These are phyloP conservation scores for Camellia lanceoleosa DNA, from an alignment of 148 eudicot genomes.

Conservation along the genomic window DNA sequence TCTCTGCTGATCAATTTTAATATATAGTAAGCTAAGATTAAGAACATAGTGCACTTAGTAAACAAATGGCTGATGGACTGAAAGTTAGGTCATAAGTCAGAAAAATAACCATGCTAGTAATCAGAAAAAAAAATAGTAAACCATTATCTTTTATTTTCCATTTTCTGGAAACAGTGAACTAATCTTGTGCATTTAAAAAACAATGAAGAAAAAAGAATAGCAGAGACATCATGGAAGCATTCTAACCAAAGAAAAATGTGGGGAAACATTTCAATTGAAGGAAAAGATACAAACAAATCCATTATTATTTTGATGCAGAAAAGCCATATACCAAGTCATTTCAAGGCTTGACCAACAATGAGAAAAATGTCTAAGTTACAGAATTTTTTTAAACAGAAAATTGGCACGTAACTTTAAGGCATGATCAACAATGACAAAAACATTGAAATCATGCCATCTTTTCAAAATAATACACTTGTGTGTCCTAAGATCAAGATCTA, in stretches of 20 bases:
- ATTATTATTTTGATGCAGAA: background rate
- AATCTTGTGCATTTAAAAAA: background rate
- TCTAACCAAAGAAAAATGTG: background rate
- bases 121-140: background rate
- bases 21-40: background rate
- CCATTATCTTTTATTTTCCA: background rate
- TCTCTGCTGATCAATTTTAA: background rate
- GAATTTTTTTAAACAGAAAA: no score
- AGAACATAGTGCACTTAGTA: background rate
- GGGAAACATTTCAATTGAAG: background rate
- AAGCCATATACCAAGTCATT: background rate
- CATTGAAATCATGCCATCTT: background rate
- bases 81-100: background rate
- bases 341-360: background rate
- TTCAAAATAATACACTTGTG: background rate
- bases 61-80: background rate
- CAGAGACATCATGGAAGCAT: background rate
- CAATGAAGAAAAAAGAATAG: no score
- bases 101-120: background rate
- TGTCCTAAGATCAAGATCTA: background rate
- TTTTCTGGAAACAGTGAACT: background rate
- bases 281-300: background rate
- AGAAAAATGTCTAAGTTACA: background rate
- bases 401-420: no score
- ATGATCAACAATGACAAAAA: no score